These are phyloP conservation scores for Sporothrix luriei DNA, from an alignment of 2,329 filamentous ascomycete species.

Conservation along the genomic window DNA sequence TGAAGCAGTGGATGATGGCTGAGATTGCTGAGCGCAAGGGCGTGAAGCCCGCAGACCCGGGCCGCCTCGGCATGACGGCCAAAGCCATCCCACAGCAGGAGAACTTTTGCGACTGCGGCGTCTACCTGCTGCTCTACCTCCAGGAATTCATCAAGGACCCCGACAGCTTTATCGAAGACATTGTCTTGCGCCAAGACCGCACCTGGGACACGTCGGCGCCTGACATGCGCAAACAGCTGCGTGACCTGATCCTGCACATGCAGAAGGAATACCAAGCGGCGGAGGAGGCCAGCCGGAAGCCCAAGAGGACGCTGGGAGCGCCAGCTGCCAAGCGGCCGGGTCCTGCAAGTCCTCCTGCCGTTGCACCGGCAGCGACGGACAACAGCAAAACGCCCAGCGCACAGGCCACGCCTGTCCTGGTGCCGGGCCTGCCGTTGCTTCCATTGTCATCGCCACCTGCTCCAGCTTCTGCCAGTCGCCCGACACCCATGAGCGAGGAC, in stretches of 20 bases:
- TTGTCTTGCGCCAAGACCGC: conserved; percentile 62
- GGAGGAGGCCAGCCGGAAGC: conserved; percentile 45
- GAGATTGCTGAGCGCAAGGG: conserved; percentile 69
- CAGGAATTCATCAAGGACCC: conserved; percentile 78
- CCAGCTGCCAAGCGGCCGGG: neutral
- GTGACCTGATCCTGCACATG: conserved; percentile 65
- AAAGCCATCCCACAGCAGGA: conserved; percentile 75
- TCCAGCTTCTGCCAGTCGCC: neutral
- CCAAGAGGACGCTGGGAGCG: conserved; percentile 2
- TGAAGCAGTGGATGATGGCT: conserved; percentile 75
- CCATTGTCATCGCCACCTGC: conserved; percentile 12
- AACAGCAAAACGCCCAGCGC: neutral
- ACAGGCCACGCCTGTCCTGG: neutral
- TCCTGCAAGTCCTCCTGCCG: neutral
- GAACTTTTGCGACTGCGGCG: conserved; percentile 86
- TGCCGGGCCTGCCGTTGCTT: neutral
- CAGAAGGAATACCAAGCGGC: conserved; percentile 59
- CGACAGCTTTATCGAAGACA: conserved; percentile 65
- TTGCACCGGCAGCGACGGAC: neutral
- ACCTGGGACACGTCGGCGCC: conserved; percentile 59
- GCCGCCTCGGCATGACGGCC: conserved; percentile 63
- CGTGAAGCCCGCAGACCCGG: conserved; percentile 45
- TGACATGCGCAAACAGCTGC: conserved; percentile 65
- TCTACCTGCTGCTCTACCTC: conserved; percentile 83
- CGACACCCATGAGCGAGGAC: neutral